These are phyloP conservation scores for Rosa rugosa DNA, from an alignment of 306 rosid species.

Conservation along the genomic window DNA sequence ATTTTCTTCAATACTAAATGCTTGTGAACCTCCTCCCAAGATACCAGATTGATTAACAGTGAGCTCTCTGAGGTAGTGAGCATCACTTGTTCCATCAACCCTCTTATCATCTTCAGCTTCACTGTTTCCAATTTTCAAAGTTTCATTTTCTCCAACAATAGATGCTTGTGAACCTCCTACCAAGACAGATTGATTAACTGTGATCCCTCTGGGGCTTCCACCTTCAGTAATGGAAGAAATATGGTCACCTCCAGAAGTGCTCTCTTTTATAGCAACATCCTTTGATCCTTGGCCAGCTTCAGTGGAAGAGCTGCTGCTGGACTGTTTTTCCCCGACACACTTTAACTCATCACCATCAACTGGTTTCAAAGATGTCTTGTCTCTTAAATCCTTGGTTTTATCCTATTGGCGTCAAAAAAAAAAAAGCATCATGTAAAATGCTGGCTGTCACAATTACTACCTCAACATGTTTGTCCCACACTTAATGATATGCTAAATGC, in stretches of 20 bases:
- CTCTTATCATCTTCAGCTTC: slow-evolving; percentile 27
- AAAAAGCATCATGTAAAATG: neutral
- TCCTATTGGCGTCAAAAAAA: slow-evolving; percentile 12
- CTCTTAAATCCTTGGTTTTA: slow-evolving; percentile 23
- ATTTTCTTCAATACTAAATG: slow-evolving; percentile 23
- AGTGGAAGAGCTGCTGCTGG: slow-evolving; percentile 16
- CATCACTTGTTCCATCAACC: slow-evolving; percentile 28
- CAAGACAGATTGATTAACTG: slow-evolving; percentile 22
- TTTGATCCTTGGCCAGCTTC: slow-evolving; percentile 13
- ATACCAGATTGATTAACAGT: slow-evolving; percentile 17
- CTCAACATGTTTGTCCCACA: neutral
- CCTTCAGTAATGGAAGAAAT: slow-evolving; percentile 11
- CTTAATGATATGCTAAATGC: neutral
- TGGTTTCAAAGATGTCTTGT: slow-evolving; percentile 16
- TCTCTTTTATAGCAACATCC: slow-evolving; percentile 7
- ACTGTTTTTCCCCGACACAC: slow-evolving; percentile 19
- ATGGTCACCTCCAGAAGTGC: slow-evolving; percentile 12
- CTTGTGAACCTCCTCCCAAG: slow-evolving; percentile 28
- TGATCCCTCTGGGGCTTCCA: slow-evolving; percentile 3
- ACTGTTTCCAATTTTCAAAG: slow-evolving; percentile 15
- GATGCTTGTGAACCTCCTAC: slow-evolving; percentile 25
- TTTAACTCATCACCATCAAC: slow-evolving; percentile 16
- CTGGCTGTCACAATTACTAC: neutral
- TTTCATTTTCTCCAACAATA: slow-evolving; percentile 20
- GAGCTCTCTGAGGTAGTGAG: slow-evolving; percentile 23